Base-by-base conservation (phyloP, 768 basidiomycete species). In the Pleurotus cornucopiae region DNA sequence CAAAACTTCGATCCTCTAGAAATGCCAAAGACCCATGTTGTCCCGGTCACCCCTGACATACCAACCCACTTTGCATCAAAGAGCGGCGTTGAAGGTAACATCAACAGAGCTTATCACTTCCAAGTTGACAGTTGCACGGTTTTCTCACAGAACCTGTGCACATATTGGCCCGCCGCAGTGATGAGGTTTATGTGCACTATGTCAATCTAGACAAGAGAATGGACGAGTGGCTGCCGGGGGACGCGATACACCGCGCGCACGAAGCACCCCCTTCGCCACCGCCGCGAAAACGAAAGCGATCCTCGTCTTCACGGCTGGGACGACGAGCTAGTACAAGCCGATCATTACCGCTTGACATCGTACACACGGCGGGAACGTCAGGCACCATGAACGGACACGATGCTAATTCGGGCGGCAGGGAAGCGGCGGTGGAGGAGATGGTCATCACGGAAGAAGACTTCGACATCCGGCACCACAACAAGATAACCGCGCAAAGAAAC, bases 101-200 rank as follows among this genome's bases (percentile, higher is more conserved):
- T 20, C 20, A 20, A 20, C 20, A 20, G 20, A 20, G 20, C 20
- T 20, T 20, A 20, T 20, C 16, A 13, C 20, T 20, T 20, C 13
- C 6, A 21, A 49, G 12, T n/a, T 57, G 18, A 48, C 40, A 16
- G 6, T 4, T 54, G 5, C 30, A 34, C 30, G 30, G 7, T 54
- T 53, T 40, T 40, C 57, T n/a, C 47, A 49, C 63, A 81, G 79
- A 72, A 64, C 70, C 64, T 49, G 88, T 78, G 11, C 72, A 80
- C 18, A 71, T 89, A 55, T 69, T 88, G 23, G 76, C 82, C 39
- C 75, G 72, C 57, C 79, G 78, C 37, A 65, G 66, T 16, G 78
- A 71, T 9, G 76, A 82, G 56, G 78, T 80, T 56, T 87, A 85
- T 63, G 86, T 91, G n/a, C 88, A 89, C 71, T 90, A 87, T 65